Evolutionary conservation across 495 filamentous ascomycete genomes (phyloP).

Genomic region (Podospora fimiseda): DNA sequence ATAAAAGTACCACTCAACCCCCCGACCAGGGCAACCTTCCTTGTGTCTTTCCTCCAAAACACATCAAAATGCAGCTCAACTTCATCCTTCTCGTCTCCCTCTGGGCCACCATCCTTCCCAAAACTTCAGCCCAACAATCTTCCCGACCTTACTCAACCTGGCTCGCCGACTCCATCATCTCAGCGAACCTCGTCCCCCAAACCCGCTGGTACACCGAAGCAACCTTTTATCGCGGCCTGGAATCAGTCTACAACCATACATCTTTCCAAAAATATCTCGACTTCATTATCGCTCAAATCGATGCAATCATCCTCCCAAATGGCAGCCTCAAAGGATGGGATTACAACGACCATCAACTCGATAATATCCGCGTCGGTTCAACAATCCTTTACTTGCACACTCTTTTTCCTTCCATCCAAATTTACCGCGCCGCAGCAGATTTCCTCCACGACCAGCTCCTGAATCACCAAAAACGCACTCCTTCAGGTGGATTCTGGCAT

Average conservation of each 20-base stretch:
- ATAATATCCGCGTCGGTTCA: constrained; percentile 45
- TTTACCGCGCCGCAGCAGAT: constrained; percentile 36
- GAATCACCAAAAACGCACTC: constrained; percentile 41
- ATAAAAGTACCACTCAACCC: no score
- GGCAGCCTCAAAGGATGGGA: constrained; percentile 37
- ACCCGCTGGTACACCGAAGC: constrained; percentile 33
- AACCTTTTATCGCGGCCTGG: constrained; percentile 32
- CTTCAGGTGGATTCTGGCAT: constrained; percentile 50
- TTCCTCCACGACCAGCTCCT: constrained; percentile 40
- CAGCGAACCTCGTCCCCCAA: constrained; percentile 30
- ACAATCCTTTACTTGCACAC: constrained; percentile 42
- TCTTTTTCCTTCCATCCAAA: constrained; percentile 23
- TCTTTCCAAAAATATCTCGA: constrained; percentile 4
- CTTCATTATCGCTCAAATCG: constrained; percentile 28
- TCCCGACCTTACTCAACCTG: constrained; percentile 31
- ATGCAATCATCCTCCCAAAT: constrained; percentile 30
- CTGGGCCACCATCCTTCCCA: not conserved
- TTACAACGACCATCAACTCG: constrained; percentile 39
- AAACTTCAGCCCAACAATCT: not conserved
- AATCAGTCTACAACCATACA: constrained; percentile 27
- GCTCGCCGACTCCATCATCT: constrained; percentile 45
- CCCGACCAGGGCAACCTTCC: no score
- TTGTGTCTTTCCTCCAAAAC: no score
- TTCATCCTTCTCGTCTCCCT: not conserved
- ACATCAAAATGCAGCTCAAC: no score